A percentile compares a stretch with the other conserved stretches of the same genome.
These are phyloP conservation scores for Hymenoscyphus repandus DNA, from an alignment of 2,329 filamentous ascomycete species.

Conservation along the genomic window DNA sequence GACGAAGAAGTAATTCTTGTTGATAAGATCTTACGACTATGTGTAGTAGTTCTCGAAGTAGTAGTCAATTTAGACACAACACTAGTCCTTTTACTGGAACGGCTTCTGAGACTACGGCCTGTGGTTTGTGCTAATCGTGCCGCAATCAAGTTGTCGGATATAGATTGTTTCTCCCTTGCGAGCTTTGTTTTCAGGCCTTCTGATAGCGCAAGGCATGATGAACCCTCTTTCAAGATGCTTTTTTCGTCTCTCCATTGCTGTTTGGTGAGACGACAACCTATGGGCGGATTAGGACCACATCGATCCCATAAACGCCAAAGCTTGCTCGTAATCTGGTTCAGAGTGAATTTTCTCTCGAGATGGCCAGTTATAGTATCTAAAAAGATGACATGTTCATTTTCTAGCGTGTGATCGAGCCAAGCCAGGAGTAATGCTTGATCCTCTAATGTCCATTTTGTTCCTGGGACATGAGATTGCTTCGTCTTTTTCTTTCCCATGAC, in stretches of 20 bases:
- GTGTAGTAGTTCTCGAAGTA: too few species aligned
- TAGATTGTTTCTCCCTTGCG: neutral
- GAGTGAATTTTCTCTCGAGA: neutral
- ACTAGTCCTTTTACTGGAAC: too few species aligned
- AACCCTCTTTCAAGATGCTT: neutral
- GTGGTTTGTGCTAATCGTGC: neutral
- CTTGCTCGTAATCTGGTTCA: neutral
- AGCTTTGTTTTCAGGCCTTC: neutral
- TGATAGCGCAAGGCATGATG: neutral
- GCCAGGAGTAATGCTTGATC: neutral
- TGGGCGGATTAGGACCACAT: neutral
- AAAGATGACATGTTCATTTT: neutral
- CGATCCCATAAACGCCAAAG: neutral
- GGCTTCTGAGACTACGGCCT: neutral
- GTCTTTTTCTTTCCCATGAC: neutral
- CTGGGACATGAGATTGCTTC: neutral
- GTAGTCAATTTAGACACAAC: too few species aligned
- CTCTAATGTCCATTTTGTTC: neutral
- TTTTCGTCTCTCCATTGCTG: neutral
- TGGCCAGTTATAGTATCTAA: neutral
- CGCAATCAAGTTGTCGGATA: neutral
- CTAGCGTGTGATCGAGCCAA: neutral
- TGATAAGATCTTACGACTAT: too few species aligned
- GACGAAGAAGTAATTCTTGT: too few species aligned
- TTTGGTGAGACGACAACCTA: neutral